Conservation (phyloP, 306 rosid genomes). For the Gleditsia sinensis region DNA sequence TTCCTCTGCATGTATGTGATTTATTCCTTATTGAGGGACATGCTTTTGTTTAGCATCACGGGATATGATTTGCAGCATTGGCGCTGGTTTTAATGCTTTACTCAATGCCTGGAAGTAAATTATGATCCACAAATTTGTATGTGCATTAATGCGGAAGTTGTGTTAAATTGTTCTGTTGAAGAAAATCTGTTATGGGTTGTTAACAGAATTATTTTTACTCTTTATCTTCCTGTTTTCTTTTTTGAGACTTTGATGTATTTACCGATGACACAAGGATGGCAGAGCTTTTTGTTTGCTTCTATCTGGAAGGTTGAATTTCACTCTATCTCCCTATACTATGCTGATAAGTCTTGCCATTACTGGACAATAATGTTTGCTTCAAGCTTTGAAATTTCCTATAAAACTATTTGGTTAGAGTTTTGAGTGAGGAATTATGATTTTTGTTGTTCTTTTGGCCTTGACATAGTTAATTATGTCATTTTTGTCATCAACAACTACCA, state of each 20-base stretch:
- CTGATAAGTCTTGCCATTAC: not conserved
- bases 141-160: not conserved
- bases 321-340: not conserved
- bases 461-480: too few relatives aligned
- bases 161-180: slow-evolving; percentile 16
- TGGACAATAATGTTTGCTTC: not conserved
- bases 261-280: not conserved
- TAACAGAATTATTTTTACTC: slow-evolving; percentile 5
- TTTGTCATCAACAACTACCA: too few relatives aligned
- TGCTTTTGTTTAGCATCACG: slow-evolving; percentile 9
- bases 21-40: not conserved
- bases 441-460: too few relatives aligned
- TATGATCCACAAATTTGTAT: slow-evolving; percentile 16
- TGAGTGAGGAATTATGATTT: too few relatives aligned
- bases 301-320: not conserved
- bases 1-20: slow-evolving; percentile 59
- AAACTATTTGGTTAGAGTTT: not conserved
- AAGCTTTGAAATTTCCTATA: not conserved
- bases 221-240: too few relatives aligned
- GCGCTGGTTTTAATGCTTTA: slow-evolving; percentile 21
- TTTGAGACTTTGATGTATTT: not conserved
- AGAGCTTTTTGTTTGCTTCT: slow-evolving; percentile 7
- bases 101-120: slow-evolving; percentile 17
- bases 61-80: slow-evolving; percentile 24
- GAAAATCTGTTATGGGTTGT: slow-evolving; percentile 10